Evolutionary conservation across 352 stramenopile species (phyloP), one percentile per base, ranked within the genome.

Genomic region (Phytophthora brassicae): DNA sequence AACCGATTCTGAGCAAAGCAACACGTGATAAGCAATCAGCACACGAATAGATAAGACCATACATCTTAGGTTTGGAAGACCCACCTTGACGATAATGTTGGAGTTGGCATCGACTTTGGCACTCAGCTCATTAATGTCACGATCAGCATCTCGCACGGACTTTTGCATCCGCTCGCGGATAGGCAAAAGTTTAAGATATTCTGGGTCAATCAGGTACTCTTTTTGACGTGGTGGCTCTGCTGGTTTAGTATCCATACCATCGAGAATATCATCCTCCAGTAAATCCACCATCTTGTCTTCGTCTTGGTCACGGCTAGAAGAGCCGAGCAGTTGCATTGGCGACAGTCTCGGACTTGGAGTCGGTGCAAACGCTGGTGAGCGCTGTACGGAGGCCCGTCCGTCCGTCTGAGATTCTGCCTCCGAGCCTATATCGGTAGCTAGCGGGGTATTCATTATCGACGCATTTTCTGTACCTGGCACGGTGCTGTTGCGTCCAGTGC

Each of bases 1-100:
- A 91, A 88, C 7, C 80, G 80, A 63, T 89, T 89, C 82, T 92
- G 57, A 57, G n/a, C 4, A 38, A 53, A 22, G 7, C 42, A 39
- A 51, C 7, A 12, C 14, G 42, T 17, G 26, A 57, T 43, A 52
- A 22, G 4, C n/a, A n/a, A 20, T 56, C 17, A 52, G 24, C 8
- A 24, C 38, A 51, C 35, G 19, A 14, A 16, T 19, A 31, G 24
- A 19, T 24, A 45, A 19, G 11, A 45, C 39, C 13, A 26, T 45
- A 45, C 39, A 45, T 19, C n/a, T n/a, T n/a, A n/a, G n/a, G 39
- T 19, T 19, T 45, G 39, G 16, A 3, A 2, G 12, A 17, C 67
- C 19, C 28, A 91, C 82, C 84, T 90, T 93, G 60, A 93, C 84
- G 54, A 93, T 74, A 41, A 90, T 88, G 68, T 93, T 93, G 19